phyloP scores from a whole-genome alignment of 2,329 filamentous ascomycete species.

The Sarocladiaceae sp. region DNA sequence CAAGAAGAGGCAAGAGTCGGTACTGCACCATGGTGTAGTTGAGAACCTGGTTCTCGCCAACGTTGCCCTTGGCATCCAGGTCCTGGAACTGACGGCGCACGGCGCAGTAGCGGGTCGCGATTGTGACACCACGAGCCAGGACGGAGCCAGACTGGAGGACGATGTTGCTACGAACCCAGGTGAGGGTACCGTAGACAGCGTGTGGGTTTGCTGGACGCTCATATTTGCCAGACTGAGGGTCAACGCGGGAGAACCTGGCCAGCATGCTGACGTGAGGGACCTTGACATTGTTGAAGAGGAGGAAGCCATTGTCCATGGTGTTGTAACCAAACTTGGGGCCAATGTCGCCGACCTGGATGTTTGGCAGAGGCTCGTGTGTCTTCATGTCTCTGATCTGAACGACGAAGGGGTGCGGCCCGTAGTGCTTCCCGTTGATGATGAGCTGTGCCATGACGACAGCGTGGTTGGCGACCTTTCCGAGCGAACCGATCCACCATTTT shows the following conservation, averaged over 20 bases:
- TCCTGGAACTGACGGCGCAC: conserved; percentile 76
- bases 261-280: conserved; percentile 70
- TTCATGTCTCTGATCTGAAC: conserved; percentile 66
- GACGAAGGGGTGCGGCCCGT: conserved; percentile 72
- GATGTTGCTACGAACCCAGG: conserved; percentile 62
- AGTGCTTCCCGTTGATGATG: conserved; percentile 58
- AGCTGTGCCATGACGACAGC: conserved; percentile 76
- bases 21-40: conserved; percentile 80
- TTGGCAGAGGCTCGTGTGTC: conserved; percentile 62
- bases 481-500: conserved; percentile 81
- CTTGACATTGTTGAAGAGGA: conserved; percentile 67
- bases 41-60: conserved; percentile 66
- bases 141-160: conserved; percentile 50
- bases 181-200: conserved; percentile 69
- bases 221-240: conserved; percentile 63
- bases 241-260: conserved; percentile 62
- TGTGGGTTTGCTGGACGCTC: conserved; percentile 58
- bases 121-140: conserved; percentile 69
- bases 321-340: conserved; percentile 76
- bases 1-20: conserved; percentile 64
- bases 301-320: conserved; percentile 77
- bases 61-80: conserved; percentile 52
- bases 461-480: conserved; percentile 69
- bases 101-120: conserved; percentile 67
- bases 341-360: conserved; percentile 71